These are phyloP conservation scores for Leucocoprinus leucothites DNA, from an alignment of 768 basidiomycete genomes.

Conservation along the genomic window DNA sequence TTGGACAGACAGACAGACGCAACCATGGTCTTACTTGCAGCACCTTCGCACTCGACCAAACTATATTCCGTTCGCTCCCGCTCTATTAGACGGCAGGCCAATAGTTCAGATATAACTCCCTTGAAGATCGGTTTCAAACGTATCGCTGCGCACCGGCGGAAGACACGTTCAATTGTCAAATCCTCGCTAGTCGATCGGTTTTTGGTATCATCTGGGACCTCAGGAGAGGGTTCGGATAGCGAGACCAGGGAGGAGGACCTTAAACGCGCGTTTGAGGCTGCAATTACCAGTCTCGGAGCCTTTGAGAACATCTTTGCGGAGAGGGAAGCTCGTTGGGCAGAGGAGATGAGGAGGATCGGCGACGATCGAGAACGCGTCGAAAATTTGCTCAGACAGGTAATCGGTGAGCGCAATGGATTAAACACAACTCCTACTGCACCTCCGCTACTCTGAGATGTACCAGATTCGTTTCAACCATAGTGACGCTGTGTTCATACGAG, in stretches of 20 bases:
- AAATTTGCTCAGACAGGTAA: conserved; percentile 60
- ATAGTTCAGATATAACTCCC: conserved; percentile 46
- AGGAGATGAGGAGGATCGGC: conserved; percentile 62
- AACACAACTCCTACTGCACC: neutral
- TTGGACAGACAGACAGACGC: conserved; percentile 80
- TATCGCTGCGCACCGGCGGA: conserved; percentile 53
- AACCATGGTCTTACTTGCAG: conserved; percentile 70
- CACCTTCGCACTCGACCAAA: conserved; percentile 71
- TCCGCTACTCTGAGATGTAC: neutral
- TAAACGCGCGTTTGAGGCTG: conserved; percentile 63
- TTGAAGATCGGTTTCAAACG: conserved; percentile 58
- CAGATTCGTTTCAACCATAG: no score
- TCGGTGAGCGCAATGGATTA: conserved; percentile 34
- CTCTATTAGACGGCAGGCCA: conserved; percentile 56
- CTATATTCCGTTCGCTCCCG: conserved; percentile 64
- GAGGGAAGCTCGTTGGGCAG: conserved; percentile 64
- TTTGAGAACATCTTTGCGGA: conserved; percentile 66
- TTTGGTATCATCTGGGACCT: conserved; percentile 37
- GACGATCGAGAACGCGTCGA: conserved; percentile 70
- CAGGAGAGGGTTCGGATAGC: conserved; percentile 56
- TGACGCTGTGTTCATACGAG: neutral
- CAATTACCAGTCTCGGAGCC: conserved; percentile 61
- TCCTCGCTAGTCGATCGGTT: conserved; percentile 48
- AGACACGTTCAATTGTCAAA: conserved; percentile 36
- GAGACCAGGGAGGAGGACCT: conserved; percentile 62